phyloP scores from a whole-genome alignment of 257 asterid species.

The Asclepias syriaca region DNA sequence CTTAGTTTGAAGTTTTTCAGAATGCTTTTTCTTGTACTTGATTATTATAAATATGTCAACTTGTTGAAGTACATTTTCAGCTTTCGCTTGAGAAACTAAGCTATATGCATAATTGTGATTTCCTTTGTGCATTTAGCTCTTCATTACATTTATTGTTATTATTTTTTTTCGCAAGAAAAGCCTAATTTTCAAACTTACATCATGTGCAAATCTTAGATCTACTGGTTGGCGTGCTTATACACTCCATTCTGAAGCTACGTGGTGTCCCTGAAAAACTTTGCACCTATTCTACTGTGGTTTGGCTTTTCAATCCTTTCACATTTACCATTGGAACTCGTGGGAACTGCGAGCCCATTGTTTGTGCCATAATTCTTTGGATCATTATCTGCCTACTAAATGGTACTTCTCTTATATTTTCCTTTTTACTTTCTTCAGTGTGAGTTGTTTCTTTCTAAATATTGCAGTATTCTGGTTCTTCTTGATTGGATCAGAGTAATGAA shows the following conservation, averaged over 20 bases:
- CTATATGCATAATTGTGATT: background rate
- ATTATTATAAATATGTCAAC: background rate
- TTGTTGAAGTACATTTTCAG: background rate
- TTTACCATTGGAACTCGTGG: conserved; percentile 98
- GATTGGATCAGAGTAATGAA: background rate
- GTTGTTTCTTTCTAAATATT: background rate
- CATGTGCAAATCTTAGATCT: conserved; percentile 53
- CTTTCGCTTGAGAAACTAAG: background rate
- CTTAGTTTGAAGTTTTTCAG: background rate
- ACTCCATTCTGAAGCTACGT: conserved; percentile 61
- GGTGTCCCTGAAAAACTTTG: conserved; percentile 70
- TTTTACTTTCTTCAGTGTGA: background rate
- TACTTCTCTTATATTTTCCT: conserved; percentile 24
- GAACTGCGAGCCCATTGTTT: conserved; percentile 83
- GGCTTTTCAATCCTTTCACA: conserved; percentile 97
- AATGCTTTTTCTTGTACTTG: background rate
- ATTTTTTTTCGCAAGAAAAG: conserved; percentile 1
- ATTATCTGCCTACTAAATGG: conserved; percentile 76
- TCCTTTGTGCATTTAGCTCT: background rate
- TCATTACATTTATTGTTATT: background rate
- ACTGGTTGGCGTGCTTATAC: conserved; percentile 76
- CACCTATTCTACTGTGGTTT: conserved; percentile 56
- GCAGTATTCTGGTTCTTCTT: background rate
- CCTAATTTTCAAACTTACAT: conserved; percentile 7
- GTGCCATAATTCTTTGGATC: conserved; percentile 87